These are phyloP conservation scores for Tetrahymena borealis DNA, from an alignment of 73 alveolate species.

Conservation along the genomic window DNA sequence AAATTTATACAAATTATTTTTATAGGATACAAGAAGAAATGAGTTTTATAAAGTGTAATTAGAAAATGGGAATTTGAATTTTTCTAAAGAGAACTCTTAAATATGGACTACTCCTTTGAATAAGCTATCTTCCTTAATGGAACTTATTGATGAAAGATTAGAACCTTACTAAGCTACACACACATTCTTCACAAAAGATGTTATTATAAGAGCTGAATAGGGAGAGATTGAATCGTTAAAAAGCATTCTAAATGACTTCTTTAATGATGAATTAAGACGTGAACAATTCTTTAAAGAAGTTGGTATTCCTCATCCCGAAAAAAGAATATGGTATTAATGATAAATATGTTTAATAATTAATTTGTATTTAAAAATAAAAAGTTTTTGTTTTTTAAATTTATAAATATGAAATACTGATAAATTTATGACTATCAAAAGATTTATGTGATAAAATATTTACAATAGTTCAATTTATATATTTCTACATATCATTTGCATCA, in stretches of 20 bases:
- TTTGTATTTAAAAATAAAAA: too few species aligned
- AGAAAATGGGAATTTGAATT: not conserved
- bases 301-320: not conserved
- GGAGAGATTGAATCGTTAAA: not conserved
- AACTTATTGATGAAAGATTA: not conserved
- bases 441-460: too few species aligned
- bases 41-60: not conserved
- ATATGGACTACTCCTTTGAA: not conserved
- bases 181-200: not conserved
- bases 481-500: too few species aligned
- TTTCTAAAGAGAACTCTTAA: not conserved
- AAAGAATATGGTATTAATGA: not conserved
- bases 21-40: not conserved
- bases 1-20: not conserved
- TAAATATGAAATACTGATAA: too few species aligned
- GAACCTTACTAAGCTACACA: not conserved
- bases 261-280: not conserved
- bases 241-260: not conserved
- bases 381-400: too few species aligned
- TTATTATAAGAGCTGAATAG: not conserved
- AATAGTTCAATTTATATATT: too few species aligned
- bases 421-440: too few species aligned
- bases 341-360: not conserved
- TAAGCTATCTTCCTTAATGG: not conserved
- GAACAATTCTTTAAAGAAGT: not conserved